These are phyloP conservation scores for Plasmodium gonderi DNA, from an alignment of 169 alveolate genomes.

Conservation along the genomic window DNA sequence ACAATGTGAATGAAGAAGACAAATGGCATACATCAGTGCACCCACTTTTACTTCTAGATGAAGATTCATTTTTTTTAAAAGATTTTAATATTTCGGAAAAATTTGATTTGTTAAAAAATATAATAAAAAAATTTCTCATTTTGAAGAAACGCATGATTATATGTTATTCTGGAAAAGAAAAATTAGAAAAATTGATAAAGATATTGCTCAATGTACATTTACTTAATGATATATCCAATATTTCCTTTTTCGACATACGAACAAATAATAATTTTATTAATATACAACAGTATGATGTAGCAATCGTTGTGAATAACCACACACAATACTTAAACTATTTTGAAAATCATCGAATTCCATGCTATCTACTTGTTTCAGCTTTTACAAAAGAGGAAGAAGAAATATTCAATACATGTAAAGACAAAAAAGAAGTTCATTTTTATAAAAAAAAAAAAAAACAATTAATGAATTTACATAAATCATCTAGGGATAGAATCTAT, in stretches of 20 bases:
- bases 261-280: background rate
- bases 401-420: background rate
- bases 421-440: slow-evolving; percentile 34
- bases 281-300: slow-evolving; percentile 15
- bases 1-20: slow-evolving; percentile 24
- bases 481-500: slow-evolving; percentile 13
- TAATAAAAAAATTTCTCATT: slow-evolving; percentile 27
- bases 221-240: background rate
- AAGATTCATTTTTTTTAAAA: slow-evolving; percentile 21
- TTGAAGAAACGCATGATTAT: slow-evolving; percentile 51
- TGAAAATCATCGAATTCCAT: background rate
- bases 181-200: slow-evolving; percentile 26
- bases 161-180: slow-evolving; percentile 67
- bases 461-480: background rate
- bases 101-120: slow-evolving; percentile 46
- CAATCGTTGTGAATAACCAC: slow-evolving; percentile 46
- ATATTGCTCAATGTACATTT: slow-evolving; percentile 10
- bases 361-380: slow-evolving; percentile 21
- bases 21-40: slow-evolving; percentile 33
- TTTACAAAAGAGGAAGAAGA: slow-evolving; percentile 54
- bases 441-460: slow-evolving; percentile 29
- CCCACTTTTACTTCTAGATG: slow-evolving; percentile 60
- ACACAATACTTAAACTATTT: slow-evolving; percentile 1
- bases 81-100: slow-evolving; percentile 72
- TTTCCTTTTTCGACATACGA: background rate